A percentile compares a stretch with the other conserved stretches of the same genome.
Conservation (phyloP, 345 rosid genomes). For the Gossypium australe region DNA sequence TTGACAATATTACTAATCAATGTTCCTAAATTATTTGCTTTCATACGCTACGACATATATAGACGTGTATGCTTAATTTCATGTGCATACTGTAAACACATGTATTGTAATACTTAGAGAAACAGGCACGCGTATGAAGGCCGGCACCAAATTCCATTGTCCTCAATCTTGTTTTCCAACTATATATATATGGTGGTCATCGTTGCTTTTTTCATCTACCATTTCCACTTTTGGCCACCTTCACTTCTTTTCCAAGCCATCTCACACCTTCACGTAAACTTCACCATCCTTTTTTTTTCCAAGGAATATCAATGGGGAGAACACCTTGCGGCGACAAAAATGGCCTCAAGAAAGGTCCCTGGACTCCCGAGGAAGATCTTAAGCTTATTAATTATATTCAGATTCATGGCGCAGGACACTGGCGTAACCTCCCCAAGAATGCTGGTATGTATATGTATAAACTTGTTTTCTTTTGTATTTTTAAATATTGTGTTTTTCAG, state of each 20-base stretch:
- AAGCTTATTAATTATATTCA: constrained; percentile 55
- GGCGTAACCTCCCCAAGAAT: too few relatives aligned
- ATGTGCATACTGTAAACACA: background rate
- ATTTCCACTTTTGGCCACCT: too few relatives aligned
- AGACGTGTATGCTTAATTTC: background rate
- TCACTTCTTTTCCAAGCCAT: too few relatives aligned
- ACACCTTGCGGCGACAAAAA: constrained; percentile 76
- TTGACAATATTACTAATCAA: background rate
- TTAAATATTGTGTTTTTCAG: too few relatives aligned
- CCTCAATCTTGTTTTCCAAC: constrained; percentile 14
- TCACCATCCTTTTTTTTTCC: background rate
- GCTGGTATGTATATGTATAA: too few relatives aligned
- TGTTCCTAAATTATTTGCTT: background rate
- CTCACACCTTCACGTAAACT: too few relatives aligned
- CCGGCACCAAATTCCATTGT: constrained; percentile 47
- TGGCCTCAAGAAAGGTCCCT: constrained; percentile 82
- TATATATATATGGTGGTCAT: constrained; percentile 13
- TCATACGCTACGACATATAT: background rate
- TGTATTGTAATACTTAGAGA: background rate
- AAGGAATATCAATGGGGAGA: constrained; percentile 49
- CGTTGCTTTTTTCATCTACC: background rate
- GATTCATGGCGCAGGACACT: constrained; percentile 46
- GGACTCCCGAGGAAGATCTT: constrained; percentile 77
- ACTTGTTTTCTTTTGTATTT: too few relatives aligned
- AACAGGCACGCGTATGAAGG: constrained; percentile 5